phyloP scores from a whole-genome alignment of 169 alveolate species.

The Plasmodium malariae region DNA sequence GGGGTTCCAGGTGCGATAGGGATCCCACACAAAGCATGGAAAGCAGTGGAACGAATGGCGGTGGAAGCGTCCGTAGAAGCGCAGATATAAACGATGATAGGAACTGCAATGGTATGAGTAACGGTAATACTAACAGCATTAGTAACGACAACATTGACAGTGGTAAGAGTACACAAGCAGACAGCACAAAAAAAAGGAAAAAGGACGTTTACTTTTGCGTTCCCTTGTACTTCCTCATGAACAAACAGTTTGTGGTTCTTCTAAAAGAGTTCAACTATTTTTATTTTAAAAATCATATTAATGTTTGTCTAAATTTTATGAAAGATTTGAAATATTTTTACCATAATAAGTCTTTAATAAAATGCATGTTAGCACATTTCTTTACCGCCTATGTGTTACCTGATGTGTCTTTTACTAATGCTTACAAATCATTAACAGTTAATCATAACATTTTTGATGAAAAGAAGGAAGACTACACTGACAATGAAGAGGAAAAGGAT shows the following conservation, averaged over 20 bases:
- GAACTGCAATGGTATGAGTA: not conserved
- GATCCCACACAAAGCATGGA: not conserved
- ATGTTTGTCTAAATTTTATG: conserved; percentile 41
- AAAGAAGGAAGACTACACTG: not conserved
- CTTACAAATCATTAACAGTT: conserved; percentile 32
- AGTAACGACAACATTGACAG: not conserved
- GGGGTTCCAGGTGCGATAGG: not conserved
- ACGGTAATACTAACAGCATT: not conserved
- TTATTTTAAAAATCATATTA: conserved; percentile 58
- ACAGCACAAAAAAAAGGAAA: conserved; percentile 21
- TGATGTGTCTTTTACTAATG: not conserved
- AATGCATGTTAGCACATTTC: conserved; percentile 53
- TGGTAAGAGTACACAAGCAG: not conserved
- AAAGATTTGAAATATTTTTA: conserved; percentile 53
- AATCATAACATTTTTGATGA: conserved; percentile 12
- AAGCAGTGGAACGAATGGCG: not conserved
- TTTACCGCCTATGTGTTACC: conserved; percentile 45
- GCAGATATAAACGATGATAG: too few species aligned
- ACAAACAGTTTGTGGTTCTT: conserved; percentile 43
- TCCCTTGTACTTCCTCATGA: conserved; percentile 65
- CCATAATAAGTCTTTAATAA: conserved; percentile 28
- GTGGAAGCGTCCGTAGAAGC: too few species aligned
- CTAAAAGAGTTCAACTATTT: conserved; percentile 56
- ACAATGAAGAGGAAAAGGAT: conserved; percentile 17
- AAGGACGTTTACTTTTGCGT: conserved; percentile 51